Base-by-base conservation (phyloP, 2,329 filamentous ascomycete species). In the Didymella pomorum region DNA sequence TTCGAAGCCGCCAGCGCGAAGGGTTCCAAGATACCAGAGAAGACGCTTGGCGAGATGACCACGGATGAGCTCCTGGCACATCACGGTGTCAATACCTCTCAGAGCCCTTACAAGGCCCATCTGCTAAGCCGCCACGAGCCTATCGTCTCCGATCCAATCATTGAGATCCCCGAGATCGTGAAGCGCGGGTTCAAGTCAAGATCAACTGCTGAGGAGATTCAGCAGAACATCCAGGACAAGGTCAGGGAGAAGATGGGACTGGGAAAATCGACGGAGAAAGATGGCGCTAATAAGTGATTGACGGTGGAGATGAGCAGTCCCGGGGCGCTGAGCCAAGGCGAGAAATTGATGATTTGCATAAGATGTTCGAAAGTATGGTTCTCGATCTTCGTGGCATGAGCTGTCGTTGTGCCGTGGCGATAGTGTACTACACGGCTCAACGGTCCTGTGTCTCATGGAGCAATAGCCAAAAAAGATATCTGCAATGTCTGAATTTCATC, bases 81-180 rank as follows among this genome's bases (percentile, higher is more conserved):
- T 8, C 46, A 58, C n/a, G 54, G 39, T 12, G 58, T 61, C 5
- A 57, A 61, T 23, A 61, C 58, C 1, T 9, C 28, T 9, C 10
- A 11, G 6, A 61, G 54, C 28, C 55, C 51, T 4, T 64, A 61
- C 47, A 33, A 54, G 18, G 43, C 54, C 11, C 64, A 65, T 50
- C 50, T 67, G 4, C 48, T 67, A 2, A 52, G 60, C 35, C 57
- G 64, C 16, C 44, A 52, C 3, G 41, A 57, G 26, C 57, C 60
- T 10, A 26, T 58, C 2, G 28, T 62, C 42, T 48, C 35, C n/a
- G 51, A 56, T 7, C 56, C 61, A 7, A 39, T 51, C 28, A 59
- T 65, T 23, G 6, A 44, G 11, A 56, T 66, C 8, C 58, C 57
- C 25, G 47, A 28, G 16, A 42, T 47, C 18, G 48, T 65, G 20